Percentiles rank a stretch among this genome's conserved stretches.
Conservation (phyloP, 2,329 filamentous ascomycete genomes). For the Cryoendolithus antarcticus region DNA sequence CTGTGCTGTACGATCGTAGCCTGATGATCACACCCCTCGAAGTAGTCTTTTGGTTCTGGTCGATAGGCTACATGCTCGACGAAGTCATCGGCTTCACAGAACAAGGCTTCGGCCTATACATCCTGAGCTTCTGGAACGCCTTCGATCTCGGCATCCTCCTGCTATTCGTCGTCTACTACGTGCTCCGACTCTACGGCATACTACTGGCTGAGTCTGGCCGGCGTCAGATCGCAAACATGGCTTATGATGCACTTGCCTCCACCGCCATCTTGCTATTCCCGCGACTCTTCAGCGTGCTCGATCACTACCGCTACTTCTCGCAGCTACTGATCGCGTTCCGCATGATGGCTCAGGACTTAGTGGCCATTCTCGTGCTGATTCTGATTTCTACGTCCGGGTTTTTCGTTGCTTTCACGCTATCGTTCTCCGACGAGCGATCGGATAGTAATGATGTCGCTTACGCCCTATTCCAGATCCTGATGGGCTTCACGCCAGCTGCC, state of each 20-base stretch:
- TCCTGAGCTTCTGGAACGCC: constrained; percentile 96
- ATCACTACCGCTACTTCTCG: constrained; percentile 93
- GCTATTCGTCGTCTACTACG: constrained; percentile 78
- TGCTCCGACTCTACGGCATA: constrained; percentile 76
- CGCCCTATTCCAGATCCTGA: constrained; percentile 81
- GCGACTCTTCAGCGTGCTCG: constrained; percentile 80
- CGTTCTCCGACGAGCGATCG: constrained; percentile 56
- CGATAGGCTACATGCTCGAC: constrained; percentile 90
- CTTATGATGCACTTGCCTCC: constrained; percentile 86
- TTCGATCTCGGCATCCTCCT: constrained; percentile 86
- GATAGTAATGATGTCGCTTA: constrained; percentile 69
- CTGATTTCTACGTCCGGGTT: constrained; percentile 86
- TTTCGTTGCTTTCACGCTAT: constrained; percentile 85
- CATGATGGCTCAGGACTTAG: constrained; percentile 82
- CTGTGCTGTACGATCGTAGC: constrained; percentile 65
- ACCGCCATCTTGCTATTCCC: constrained; percentile 84
- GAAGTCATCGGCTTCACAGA: constrained; percentile 94
- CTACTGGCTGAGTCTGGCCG: constrained; percentile 61
- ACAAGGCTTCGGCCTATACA: constrained; percentile 89
- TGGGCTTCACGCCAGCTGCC: constrained; percentile 90
- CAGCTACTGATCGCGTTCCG: constrained; percentile 88
- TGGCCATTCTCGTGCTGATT: constrained; percentile 73
- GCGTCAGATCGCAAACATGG: constrained; percentile 64
- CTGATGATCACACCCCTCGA: constrained; percentile 73
- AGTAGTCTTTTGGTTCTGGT: constrained; percentile 95